Base-by-base conservation (phyloP, 2,329 filamentous ascomycete genomes). In the Xylaria hypoxylon region DNA sequence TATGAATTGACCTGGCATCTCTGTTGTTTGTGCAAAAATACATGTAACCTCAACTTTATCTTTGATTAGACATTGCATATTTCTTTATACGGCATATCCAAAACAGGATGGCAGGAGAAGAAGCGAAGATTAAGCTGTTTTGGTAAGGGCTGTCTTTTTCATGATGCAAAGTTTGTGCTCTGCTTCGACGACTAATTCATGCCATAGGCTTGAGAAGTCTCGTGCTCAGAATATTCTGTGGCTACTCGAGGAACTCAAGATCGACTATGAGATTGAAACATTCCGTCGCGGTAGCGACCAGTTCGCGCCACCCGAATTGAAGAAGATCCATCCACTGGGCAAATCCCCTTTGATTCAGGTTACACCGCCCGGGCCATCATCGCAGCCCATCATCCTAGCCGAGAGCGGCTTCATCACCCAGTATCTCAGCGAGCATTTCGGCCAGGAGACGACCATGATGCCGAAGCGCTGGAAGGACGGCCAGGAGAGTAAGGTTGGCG, bases 351-450 rank as follows among this genome's bases (percentile, higher is more conserved):
- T 95, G 47, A 81, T 98, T 70, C 87, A 86, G 8, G 83, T 97
- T 72, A 81, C 79, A n/a, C 77, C 82, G 0, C 72, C 80, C 0
- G 80, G 72, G 60, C 5, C 62, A 8, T 68, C 71, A 17, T 59
- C 72, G 5, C 77, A 85, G 70, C 82, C 85, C 2, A 74, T 87
- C 11, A 86, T 95, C 0, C 81, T 97, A 52, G 92, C 93, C 10
- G 95, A 98, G 81, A 95, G 91, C 50, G 93, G 87, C 5, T 86
- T 90, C 65, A 95, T 97, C 72, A 84, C 89, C 11, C 91, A 97
- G 80, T 97, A 97, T 77, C 83, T 97, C 26, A 86, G 88, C 72
- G 92, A 96, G 60, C 85, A 89, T 74, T 87, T 83, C 62, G 76
- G 77, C 7, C 76, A 80, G 60, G 82, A 79, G 50, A 80, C 79